Percentiles rank a stretch among this genome's conserved stretches.
These are phyloP conservation scores for Curvularia spicifera DNA, from an alignment of 2,329 filamentous ascomycete species.

Conservation along the genomic window DNA sequence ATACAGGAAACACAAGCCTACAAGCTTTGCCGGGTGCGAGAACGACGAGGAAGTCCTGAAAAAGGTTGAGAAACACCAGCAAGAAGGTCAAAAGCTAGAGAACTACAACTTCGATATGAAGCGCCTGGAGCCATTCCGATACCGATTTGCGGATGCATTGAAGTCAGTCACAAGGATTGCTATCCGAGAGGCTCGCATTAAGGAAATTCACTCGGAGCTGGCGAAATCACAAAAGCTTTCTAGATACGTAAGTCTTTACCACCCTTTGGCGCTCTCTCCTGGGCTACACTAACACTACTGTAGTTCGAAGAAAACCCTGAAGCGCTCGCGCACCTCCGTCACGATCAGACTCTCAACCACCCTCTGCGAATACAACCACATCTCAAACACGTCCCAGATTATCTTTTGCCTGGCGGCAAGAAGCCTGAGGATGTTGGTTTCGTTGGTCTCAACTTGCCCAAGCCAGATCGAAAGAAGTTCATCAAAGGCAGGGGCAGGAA, in stretches of 20 bases:
- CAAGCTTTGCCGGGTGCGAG: slow-evolving; percentile 74
- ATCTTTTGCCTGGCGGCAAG: slow-evolving; percentile 80
- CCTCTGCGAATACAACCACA: slow-evolving; percentile 85
- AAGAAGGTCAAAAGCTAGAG: slow-evolving; percentile 80
- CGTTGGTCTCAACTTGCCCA: slow-evolving; percentile 65
- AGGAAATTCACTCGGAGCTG: slow-evolving; percentile 87
- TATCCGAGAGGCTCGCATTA: slow-evolving; percentile 85
- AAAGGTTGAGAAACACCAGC: slow-evolving; percentile 82
- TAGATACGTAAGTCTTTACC: slow-evolving; percentile 28
- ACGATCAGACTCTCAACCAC: slow-evolving; percentile 81
- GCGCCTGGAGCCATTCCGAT: slow-evolving; percentile 91
- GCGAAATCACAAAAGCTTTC: slow-evolving; percentile 87
- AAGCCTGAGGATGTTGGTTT: slow-evolving; percentile 75
- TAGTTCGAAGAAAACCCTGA: slow-evolving; percentile 98
- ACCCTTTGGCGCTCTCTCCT: not conserved
- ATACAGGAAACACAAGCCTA: slow-evolving; percentile 89
- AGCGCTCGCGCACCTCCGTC: slow-evolving; percentile 83
- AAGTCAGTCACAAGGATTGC: slow-evolving; percentile 88
- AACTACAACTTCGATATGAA: slow-evolving; percentile 95
- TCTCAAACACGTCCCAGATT: slow-evolving; percentile 85
- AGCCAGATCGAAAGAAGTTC: slow-evolving; percentile 52
- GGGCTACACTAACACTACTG: slow-evolving; percentile 17
- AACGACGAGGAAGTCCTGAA: slow-evolving; percentile 84
- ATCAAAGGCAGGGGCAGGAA: slow-evolving; percentile 58
- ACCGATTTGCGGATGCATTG: slow-evolving; percentile 85